phyloP scores from a whole-genome alignment of 2,329 filamentous ascomycete genomes.

The Beauveria pseudobassiana region DNA sequence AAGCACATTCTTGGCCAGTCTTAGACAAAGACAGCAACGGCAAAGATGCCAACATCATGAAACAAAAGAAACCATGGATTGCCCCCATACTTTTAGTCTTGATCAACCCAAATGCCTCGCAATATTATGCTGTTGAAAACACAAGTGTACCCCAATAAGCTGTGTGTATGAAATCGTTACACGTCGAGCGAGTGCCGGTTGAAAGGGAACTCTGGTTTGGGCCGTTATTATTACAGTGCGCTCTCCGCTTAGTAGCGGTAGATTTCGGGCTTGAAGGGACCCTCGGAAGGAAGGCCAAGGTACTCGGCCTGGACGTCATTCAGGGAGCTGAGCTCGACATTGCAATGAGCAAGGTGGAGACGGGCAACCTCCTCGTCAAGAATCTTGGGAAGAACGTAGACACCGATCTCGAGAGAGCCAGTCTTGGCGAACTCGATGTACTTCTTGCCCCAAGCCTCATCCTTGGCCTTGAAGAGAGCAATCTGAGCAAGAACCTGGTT shows the following conservation, averaged over 20 bases:
- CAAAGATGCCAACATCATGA: constrained; percentile 10
- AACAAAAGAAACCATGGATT: constrained; percentile 18
- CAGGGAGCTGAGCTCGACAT: constrained; percentile 86
- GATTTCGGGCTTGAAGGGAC: constrained; percentile 93
- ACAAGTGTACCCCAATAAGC: constrained; percentile 29
- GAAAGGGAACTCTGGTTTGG: constrained; percentile 28
- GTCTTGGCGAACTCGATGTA: constrained; percentile 93
- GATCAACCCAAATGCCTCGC: constrained; percentile 30
- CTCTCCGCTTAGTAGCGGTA: constrained; percentile 37
- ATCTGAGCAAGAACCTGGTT: constrained; percentile 99
- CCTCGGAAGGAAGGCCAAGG: constrained; percentile 75
- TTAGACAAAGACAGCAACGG: neutral
- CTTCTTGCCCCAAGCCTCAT: constrained; percentile 82
- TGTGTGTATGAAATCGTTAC: constrained; percentile 27
- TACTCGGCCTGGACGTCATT: constrained; percentile 87
- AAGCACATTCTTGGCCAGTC: constrained; percentile 24
- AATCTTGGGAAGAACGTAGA: constrained; percentile 97
- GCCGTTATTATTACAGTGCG: constrained; percentile 22
- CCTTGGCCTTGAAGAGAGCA: constrained; percentile 89
- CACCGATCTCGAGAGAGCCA: constrained; percentile 82
- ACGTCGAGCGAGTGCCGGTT: constrained; percentile 29
- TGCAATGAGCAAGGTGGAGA: constrained; percentile 88
- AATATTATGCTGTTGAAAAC: constrained; percentile 38
- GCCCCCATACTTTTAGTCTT: constrained; percentile 16
- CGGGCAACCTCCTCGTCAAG: constrained; percentile 97